Conservation (phyloP, 2,329 filamentous ascomycete genomes). For the Westerdykella aurantiaca region DNA sequence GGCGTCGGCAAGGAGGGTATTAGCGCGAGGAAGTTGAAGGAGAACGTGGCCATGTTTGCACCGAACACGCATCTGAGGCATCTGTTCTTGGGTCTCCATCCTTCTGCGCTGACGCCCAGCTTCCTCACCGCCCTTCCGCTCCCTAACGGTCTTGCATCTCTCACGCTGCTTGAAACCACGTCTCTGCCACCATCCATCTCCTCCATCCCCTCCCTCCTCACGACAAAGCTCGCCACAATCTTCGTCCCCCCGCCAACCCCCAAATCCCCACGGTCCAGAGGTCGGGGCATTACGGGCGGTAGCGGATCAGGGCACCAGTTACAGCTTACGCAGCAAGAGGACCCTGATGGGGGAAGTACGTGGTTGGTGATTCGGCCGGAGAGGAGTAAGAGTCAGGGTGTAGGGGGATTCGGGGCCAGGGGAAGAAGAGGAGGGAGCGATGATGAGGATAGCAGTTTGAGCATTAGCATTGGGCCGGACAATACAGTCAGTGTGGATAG, state of each 20-base stretch:
- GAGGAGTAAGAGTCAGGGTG: constrained; percentile 28
- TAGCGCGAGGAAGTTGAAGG: constrained; percentile 30
- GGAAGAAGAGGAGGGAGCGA: constrained; percentile 15
- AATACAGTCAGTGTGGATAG: constrained; percentile 37
- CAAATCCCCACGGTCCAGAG: constrained; percentile 18
- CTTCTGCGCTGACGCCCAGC: constrained; percentile 25
- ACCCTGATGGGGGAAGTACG: constrained; percentile 28
- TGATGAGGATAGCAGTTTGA: constrained; percentile 31
- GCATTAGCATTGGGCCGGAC: constrained; percentile 34
- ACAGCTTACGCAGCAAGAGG: constrained; percentile 34
- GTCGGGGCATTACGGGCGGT: constrained; percentile 7
- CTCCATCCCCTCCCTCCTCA: constrained; percentile 22
- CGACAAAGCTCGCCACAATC: constrained; percentile 21
- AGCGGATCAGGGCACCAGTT: constrained; percentile 18
- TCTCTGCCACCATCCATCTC: constrained; percentile 26
- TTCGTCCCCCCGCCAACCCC: constrained; percentile 27
- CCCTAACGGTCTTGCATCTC: constrained; percentile 12
- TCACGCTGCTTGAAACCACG: constrained; percentile 30
- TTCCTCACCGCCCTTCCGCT: constrained; percentile 30
- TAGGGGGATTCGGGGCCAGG: constrained; percentile 9
- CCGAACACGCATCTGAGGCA: constrained; percentile 32
- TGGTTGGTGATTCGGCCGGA: constrained; percentile 36
- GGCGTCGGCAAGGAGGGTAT: constrained; percentile 34
- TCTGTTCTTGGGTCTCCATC: constrained; percentile 30
- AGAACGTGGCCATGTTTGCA: constrained; percentile 32